A percentile compares a stretch with the other conserved stretches of the same genome.
These are phyloP conservation scores for Globisporangium recalcitrans DNA, from an alignment of 352 stramenopile species.

Conservation along the genomic window DNA sequence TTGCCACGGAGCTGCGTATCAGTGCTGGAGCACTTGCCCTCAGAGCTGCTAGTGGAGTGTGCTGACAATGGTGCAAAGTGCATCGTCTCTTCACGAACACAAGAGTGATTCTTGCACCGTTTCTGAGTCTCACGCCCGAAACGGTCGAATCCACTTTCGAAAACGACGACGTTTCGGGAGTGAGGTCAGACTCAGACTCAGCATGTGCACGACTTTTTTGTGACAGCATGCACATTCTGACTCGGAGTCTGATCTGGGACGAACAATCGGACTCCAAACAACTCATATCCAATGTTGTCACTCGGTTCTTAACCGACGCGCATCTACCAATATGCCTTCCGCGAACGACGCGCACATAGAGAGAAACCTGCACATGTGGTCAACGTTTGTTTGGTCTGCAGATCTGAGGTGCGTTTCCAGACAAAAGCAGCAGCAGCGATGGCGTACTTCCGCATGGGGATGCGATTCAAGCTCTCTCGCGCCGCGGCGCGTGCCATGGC, in stretches of 20 bases:
- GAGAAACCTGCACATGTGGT: conserved; percentile 4
- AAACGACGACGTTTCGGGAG: too few relatives aligned
- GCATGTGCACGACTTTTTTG: too few relatives aligned
- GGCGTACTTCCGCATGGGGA: conserved; percentile 66
- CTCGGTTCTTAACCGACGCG: neutral
- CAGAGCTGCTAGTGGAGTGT: too few relatives aligned
- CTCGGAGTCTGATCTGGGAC: neutral
- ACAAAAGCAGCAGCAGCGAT: conserved; percentile 22
- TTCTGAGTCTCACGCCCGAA: too few relatives aligned
- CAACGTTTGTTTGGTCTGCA: conserved; percentile 15
- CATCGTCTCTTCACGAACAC: too few relatives aligned
- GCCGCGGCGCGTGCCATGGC: conserved; percentile 56
- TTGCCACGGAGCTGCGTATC: too few relatives aligned
- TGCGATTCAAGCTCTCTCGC: conserved; percentile 61
- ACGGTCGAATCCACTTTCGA: too few relatives aligned
- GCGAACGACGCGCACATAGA: neutral
- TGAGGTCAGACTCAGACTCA: too few relatives aligned
- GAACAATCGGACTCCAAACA: neutral
- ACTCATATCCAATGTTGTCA: neutral
- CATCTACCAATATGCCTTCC: neutral
- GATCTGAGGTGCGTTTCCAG: conserved; percentile 2
- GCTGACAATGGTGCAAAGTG: too few relatives aligned
- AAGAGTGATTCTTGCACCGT: too few relatives aligned
- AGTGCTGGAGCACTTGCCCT: too few relatives aligned
- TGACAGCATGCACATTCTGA: too few relatives aligned